These are phyloP conservation scores for Paecilomyces fulvus DNA, from an alignment of 2,329 filamentous ascomycete genomes.

Conservation along the genomic window DNA sequence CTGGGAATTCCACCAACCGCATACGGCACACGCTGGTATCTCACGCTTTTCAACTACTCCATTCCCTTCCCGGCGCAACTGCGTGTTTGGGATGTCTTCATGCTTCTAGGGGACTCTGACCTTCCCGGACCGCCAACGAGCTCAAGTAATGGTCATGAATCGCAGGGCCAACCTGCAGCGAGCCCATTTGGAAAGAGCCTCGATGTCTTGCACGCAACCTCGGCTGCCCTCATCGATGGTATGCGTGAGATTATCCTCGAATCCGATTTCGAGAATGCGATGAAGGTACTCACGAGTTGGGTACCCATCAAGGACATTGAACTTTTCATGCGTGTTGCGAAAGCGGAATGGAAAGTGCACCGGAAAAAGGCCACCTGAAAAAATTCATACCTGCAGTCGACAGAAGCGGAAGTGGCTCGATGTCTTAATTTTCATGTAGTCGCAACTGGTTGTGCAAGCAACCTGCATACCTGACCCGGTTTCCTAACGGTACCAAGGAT, in stretches of 20 bases:
- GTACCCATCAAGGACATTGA: slow-evolving; percentile 92
- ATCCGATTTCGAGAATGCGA: slow-evolving; percentile 93
- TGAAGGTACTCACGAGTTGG: slow-evolving; percentile 94
- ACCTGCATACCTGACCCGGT: neutral
- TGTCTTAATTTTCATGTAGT: neutral
- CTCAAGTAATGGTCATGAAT: slow-evolving; percentile 12
- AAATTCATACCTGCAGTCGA: too few species aligned
- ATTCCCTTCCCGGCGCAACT: slow-evolving; percentile 91
- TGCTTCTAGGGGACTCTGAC: slow-evolving; percentile 76
- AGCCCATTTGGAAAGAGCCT: slow-evolving; percentile 55
- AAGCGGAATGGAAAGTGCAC: slow-evolving; percentile 71
- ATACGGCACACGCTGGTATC: slow-evolving; percentile 96
- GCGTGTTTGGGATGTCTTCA: slow-evolving; percentile 95
- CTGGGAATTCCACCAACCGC: slow-evolving; percentile 76
- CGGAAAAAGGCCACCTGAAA: slow-evolving; percentile 35
- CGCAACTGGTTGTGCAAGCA: neutral
- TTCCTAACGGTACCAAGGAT: neutral
- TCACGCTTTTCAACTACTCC: slow-evolving; percentile 94
- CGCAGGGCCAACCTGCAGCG: slow-evolving; percentile 14
- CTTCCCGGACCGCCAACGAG: slow-evolving; percentile 22
- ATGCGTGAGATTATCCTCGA: slow-evolving; percentile 81
- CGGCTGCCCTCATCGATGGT: slow-evolving; percentile 82
- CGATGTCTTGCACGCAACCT: slow-evolving; percentile 82
- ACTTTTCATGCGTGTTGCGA: slow-evolving; percentile 80
- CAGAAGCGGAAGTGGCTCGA: neutral